phyloP scores from a whole-genome alignment of 805 yeast genomes.

The Ogataea methylovora region DNA sequence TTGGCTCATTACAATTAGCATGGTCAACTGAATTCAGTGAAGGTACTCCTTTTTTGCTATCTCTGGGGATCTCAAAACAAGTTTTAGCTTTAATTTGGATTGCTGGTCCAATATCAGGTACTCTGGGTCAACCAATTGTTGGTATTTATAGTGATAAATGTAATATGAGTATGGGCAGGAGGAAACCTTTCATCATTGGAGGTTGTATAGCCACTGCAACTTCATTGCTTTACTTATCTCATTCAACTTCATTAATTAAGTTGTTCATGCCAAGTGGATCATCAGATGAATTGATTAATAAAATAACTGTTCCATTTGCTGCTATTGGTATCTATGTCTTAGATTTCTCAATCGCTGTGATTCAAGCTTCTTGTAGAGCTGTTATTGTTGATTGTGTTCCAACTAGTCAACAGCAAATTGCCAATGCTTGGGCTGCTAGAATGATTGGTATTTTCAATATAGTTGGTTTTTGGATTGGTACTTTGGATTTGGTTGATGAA shows the following conservation, averaged over 20 bases:
- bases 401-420: slow-evolving; percentile 45
- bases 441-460: slow-evolving; percentile 56
- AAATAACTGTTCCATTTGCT: slow-evolving; percentile 39
- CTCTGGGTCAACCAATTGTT: slow-evolving; percentile 56
- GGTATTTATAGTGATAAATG: slow-evolving; percentile 52
- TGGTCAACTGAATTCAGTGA: slow-evolving; percentile 63
- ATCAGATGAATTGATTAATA: slow-evolving; percentile 16
- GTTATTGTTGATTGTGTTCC: slow-evolving; percentile 56
- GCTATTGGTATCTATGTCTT: slow-evolving; percentile 43
- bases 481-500: slow-evolving; percentile 31
- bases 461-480: slow-evolving; percentile 46
- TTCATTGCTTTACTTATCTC: slow-evolving; percentile 37
- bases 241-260: slow-evolving; percentile 35
- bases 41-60: slow-evolving; percentile 53
- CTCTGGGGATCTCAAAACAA: slow-evolving; percentile 53
- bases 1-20: slow-evolving; percentile 55
- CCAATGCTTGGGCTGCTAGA: slow-evolving; percentile 63
- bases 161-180: slow-evolving; percentile 36
- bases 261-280: slow-evolving; percentile 20
- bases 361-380: slow-evolving; percentile 56
- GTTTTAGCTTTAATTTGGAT: slow-evolving; percentile 54
- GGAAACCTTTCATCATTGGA: slow-evolving; percentile 51
- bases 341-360: slow-evolving; percentile 51
- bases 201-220: slow-evolving; percentile 41
- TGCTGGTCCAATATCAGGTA: slow-evolving; percentile 60